Conservation (phyloP, 176 grass and related monocot genomes). For the Ananas comosus region DNA sequence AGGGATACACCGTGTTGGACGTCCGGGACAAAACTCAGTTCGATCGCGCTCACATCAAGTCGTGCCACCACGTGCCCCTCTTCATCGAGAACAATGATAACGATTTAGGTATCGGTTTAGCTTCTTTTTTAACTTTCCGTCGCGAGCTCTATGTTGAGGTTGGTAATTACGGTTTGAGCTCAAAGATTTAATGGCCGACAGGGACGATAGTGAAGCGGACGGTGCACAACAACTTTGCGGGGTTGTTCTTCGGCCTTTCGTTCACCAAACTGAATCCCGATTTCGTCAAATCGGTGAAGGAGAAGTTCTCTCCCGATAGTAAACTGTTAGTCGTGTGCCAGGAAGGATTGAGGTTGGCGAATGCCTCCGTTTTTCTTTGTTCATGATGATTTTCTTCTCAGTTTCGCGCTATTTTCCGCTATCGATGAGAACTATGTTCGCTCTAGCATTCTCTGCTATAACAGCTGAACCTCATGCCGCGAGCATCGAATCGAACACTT, state of each 20-base stretch:
- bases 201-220: constrained; percentile 74
- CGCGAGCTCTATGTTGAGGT: background rate
- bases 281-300: constrained; percentile 56
- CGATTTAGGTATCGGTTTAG: constrained; percentile 44
- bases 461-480: background rate
- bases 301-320: constrained; percentile 51
- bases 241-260: constrained; percentile 66
- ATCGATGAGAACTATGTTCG: background rate
- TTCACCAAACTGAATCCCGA: constrained; percentile 75
- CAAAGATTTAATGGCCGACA: constrained; percentile 9
- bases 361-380: background rate
- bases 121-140: background rate
- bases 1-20: constrained; percentile 74
- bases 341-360: constrained; percentile 80
- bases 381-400: background rate
- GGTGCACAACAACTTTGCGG: constrained; percentile 73
- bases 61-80: constrained; percentile 54
- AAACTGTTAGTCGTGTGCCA: constrained; percentile 83
- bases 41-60: constrained; percentile 65
- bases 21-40: constrained; percentile 64
- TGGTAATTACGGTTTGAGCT: background rate
- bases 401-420: background rate
- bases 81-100: constrained; percentile 82
- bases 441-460: background rate
- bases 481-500: background rate